Evolutionary conservation across 164 flowering plant species (phyloP), one percentile per base, ranked within the genome.

Genomic region (Vitis amurensis): DNA sequence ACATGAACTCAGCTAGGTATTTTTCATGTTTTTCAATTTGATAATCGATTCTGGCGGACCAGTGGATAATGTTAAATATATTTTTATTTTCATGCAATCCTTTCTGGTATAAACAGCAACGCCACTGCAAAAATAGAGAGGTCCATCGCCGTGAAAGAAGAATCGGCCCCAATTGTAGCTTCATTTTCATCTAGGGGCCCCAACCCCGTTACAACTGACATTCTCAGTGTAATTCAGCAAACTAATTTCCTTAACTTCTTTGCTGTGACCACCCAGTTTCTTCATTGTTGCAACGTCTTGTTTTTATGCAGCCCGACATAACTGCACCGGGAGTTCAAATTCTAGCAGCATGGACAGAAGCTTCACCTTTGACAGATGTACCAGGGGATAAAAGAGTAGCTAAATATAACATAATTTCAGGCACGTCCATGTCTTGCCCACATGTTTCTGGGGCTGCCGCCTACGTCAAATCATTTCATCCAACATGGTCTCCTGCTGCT

Each of bases 321-420:
- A 67, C 80, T 19, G 91, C 94, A 9, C 91, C 91, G 3, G 94
- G 94, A 59, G 85, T 86, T 0, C 73, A 82, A 16, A 86, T 89
- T 50, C 50, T 87, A 31, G 90, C 91, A 8, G 90, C 87, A 9
- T 87, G 70, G 76, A 78, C 91, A 5, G 81, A 79, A 10, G 51
- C 51, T 48, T 68, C 61, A 8, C 19, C 84, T 1, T 59, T 74
- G 0, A 31, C 86, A 0, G 19, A 11, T 8, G 13, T 31, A 3
- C 2, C 3, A 2, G 68, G 30, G 0, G 94, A 89, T 63, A 59
- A 17, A 1, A 78, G 91, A 69, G 37, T 67, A 1, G 82, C 70
- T 1, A 50, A 62, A 1, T 87, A 72, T 55, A 80, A 77, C 14
- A 77, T 86, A 3, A 0, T 71, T 0, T 80, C 80, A 0, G 91